A percentile compares a stretch with the other conserved stretches of the same genome.
Evolutionary conservation across 1,139 yeast genomes (phyloP).

Genomic region (Suhomyces bokatorum): DNA sequence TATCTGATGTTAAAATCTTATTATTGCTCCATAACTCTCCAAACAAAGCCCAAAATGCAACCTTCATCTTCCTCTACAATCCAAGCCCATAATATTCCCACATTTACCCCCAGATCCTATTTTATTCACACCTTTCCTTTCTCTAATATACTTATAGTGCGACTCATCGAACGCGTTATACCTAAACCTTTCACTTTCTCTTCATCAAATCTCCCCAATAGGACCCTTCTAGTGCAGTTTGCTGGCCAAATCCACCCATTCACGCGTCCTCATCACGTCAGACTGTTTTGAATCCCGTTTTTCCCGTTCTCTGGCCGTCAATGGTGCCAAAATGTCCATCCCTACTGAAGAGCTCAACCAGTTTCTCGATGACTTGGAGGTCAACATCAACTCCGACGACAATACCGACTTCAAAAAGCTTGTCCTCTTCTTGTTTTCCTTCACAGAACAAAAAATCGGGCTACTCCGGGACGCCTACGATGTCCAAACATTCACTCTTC

Average conservation of each 20-base stretch:
- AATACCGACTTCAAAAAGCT: slow-evolving; percentile 40
- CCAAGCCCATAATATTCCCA: neutral
- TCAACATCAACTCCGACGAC: slow-evolving; percentile 34
- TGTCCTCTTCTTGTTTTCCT: slow-evolving; percentile 35
- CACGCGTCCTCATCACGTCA: neutral
- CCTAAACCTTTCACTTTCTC: neutral
- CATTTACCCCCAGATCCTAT: no score
- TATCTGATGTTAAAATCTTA: no score
- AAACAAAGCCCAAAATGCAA: neutral
- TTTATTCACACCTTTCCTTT: neutral
- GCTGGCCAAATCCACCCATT: neutral
- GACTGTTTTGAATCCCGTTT: neutral
- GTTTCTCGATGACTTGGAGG: slow-evolving; percentile 40
- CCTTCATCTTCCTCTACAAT: neutral
- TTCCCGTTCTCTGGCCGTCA: neutral
- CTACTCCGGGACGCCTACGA: slow-evolving; percentile 6
- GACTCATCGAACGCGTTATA: neutral
- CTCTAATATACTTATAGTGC: neutral
- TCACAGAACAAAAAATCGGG: slow-evolving; percentile 28
- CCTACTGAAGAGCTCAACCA: slow-evolving; percentile 9
- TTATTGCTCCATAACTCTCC: neutral
- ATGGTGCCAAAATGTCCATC: slow-evolving; percentile 2
- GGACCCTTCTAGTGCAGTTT: neutral
- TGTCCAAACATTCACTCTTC: slow-evolving; percentile 12
- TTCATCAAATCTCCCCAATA: neutral